Conservation (phyloP, 2,329 filamentous ascomycete genomes). For the Apiospora malaysiana region DNA sequence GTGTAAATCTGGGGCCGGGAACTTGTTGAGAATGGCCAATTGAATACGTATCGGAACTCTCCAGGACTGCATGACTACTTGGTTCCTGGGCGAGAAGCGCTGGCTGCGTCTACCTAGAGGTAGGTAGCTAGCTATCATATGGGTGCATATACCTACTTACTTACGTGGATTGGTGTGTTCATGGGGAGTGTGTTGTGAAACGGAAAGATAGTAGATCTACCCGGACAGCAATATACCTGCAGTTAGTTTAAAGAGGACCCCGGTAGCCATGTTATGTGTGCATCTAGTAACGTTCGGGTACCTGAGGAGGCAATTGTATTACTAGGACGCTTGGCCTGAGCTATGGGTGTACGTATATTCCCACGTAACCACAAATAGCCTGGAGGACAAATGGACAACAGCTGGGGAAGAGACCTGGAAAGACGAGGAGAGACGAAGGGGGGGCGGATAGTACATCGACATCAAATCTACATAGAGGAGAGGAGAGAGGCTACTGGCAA, state of each 20-base stretch:
- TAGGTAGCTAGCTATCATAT: too few species aligned
- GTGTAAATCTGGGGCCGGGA: neutral
- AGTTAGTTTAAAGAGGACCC: neutral
- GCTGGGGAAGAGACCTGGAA: neutral
- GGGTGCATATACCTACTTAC: too few species aligned
- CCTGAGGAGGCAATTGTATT: neutral
- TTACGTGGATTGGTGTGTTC: neutral
- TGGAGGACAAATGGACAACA: neutral
- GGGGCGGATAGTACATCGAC: too few species aligned
- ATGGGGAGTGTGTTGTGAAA: neutral
- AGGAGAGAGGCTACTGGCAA: neutral
- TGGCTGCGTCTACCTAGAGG: too few species aligned
- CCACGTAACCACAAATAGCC: neutral
- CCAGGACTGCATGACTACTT: neutral
- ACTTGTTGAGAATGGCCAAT: neutral
- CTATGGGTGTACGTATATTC: neutral
- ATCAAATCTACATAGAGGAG: too few species aligned
- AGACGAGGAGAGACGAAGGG: too few species aligned
- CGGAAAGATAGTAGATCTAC: neutral
- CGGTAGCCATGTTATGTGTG: neutral
- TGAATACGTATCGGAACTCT: neutral
- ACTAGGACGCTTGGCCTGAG: neutral
- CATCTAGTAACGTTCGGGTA: slow-evolving; percentile 10
- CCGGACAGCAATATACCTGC: neutral
- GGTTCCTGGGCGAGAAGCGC: neutral